phyloP scores from a whole-genome alignment of 352 stramenopile genomes.

The Phytophthora palmivora region DNA sequence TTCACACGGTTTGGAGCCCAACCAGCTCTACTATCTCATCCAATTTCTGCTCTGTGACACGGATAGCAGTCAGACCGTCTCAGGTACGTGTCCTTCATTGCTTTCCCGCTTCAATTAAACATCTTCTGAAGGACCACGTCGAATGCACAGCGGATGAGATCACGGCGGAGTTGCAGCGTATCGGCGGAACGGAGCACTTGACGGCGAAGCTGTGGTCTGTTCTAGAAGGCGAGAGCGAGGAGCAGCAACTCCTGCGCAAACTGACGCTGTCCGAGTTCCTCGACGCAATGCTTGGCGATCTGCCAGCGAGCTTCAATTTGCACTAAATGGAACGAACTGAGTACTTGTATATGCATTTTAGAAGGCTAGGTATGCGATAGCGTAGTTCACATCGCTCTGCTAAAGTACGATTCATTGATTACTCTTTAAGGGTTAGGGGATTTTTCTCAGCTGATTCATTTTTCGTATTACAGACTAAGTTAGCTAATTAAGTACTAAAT shows the following conservation, averaged over 20 bases:
- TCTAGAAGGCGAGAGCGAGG: constrained; percentile 44
- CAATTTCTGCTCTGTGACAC: constrained; percentile 96
- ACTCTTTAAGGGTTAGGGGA: too few relatives aligned
- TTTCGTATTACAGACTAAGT: too few relatives aligned
- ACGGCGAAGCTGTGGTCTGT: constrained; percentile 46
- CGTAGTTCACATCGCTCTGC: background rate
- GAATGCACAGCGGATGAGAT: constrained; percentile 49
- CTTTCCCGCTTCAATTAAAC: background rate
- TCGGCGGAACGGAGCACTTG: constrained; percentile 53
- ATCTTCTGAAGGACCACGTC: background rate
- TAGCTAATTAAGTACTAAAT: too few relatives aligned
- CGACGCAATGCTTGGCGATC: constrained; percentile 47
- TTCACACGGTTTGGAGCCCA: constrained; percentile 92
- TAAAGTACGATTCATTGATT: constrained; percentile 16
- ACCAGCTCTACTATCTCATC: constrained; percentile 94
- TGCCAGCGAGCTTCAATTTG: constrained; percentile 46
- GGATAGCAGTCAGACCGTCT: constrained; percentile 90
- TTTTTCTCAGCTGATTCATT: too few relatives aligned
- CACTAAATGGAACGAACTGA: constrained; percentile 12
- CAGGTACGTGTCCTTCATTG: constrained; percentile 40
- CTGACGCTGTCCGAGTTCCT: constrained; percentile 63
- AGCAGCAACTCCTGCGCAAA: constrained; percentile 56
- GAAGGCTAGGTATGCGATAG: background rate
- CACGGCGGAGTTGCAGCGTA: constrained; percentile 54
- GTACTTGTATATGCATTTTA: constrained; percentile 3